Evolutionary conservation across 768 basidiomycete species (phyloP).

Genomic region (Russula sp.): DNA sequence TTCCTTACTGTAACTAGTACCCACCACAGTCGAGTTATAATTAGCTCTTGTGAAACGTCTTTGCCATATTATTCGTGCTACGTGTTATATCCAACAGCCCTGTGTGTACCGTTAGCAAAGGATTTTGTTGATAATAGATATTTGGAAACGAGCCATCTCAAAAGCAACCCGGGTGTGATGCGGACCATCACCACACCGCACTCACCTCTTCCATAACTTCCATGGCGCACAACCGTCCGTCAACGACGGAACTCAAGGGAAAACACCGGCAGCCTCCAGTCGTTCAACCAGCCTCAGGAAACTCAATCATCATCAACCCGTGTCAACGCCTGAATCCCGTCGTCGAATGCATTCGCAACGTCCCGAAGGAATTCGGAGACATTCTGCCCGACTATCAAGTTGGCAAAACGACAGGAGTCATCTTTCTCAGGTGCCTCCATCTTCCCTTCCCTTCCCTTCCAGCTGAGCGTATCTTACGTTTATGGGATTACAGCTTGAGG

Average conservation of each 20-base stretch:
- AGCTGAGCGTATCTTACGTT: not conserved
- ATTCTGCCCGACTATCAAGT: slow-evolving; percentile 95
- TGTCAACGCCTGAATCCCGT: slow-evolving; percentile 77
- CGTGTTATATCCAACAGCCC: not conserved
- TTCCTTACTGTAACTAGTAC: not conserved
- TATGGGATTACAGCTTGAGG: slow-evolving; percentile 55
- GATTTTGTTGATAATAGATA: not conserved
- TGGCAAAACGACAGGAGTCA: slow-evolving; percentile 85
- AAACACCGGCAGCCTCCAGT: slow-evolving; percentile 36
- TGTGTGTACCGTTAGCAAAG: not conserved
- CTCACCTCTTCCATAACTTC: not conserved
- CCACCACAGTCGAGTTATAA: not conserved
- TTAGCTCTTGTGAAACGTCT: too few relatives aligned
- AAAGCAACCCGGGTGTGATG: too few relatives aligned
- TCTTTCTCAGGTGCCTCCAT: slow-evolving; percentile 75
- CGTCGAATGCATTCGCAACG: slow-evolving; percentile 81
- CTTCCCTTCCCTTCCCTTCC: not conserved
- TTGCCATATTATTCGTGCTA: not conserved
- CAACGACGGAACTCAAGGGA: not conserved
- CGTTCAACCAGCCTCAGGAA: slow-evolving; percentile 37
- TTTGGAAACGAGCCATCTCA: not conserved
- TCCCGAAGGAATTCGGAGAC: slow-evolving; percentile 92
- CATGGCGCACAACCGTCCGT: not conserved
- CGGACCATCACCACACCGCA: too few relatives aligned
- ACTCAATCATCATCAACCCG: slow-evolving; percentile 38